These are phyloP conservation scores for Aspergillus sp. DNA, from an alignment of 2,329 filamentous ascomycete species.

Conservation along the genomic window DNA sequence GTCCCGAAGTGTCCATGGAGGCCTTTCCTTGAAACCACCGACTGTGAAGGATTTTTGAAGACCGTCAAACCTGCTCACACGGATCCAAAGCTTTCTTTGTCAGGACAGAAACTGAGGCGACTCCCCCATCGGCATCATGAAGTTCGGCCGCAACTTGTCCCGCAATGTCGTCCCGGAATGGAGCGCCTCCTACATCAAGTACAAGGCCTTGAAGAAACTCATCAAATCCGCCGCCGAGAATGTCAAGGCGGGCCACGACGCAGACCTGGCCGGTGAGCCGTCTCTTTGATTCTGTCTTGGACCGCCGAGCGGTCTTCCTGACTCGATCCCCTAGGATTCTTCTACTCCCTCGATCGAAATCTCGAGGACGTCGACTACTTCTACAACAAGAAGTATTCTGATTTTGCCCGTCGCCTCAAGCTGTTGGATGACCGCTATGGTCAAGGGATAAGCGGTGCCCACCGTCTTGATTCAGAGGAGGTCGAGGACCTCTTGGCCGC, in stretches of 20 bases:
- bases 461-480: conserved; percentile 81
- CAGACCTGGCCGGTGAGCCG: conserved; percentile 84
- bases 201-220: conserved; percentile 76
- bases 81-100: background rate
- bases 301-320: conserved; percentile 18
- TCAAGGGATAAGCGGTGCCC: conserved; percentile 64
- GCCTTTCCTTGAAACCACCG: background rate
- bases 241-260: conserved; percentile 67
- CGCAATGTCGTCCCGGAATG: conserved; percentile 53
- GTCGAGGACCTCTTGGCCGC: conserved; percentile 87
- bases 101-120: too few species aligned
- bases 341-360: conserved; percentile 93
- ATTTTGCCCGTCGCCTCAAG: conserved; percentile 78
- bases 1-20: background rate
- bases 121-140: conserved; percentile 37
- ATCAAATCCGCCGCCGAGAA: conserved; percentile 74
- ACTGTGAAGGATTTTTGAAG: background rate
- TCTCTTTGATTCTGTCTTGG: conserved; percentile 13
- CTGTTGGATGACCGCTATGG: conserved; percentile 88
- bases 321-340: conserved; percentile 69
- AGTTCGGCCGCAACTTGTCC: conserved; percentile 50
- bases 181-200: conserved; percentile 51
- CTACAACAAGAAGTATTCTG: conserved; percentile 92
- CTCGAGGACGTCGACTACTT: conserved; percentile 95
- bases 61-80: background rate